Base-by-base conservation (phyloP, 805 yeast species). In the Metschnikowia borealis region DNA sequence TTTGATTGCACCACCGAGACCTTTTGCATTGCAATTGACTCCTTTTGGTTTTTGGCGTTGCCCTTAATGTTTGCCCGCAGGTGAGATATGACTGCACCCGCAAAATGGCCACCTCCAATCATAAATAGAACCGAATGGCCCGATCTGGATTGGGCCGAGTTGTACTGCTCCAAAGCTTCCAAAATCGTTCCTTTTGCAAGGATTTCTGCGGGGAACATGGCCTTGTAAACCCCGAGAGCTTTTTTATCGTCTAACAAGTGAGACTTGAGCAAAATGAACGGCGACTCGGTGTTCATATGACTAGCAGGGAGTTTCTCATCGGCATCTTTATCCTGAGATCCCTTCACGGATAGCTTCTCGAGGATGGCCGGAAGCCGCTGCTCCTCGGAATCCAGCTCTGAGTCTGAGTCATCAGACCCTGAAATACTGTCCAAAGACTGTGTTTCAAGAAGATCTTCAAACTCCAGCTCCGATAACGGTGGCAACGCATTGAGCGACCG, bases 101-200 rank as follows among this genome's bases (percentile, higher is more conserved):
- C 96, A 73, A 94, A 94, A 69, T 94, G 97, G 38, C 99, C 99
- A 40, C 98, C 97, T 14, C 97, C 97, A 47, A 94, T 80, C 96
- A 94, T 89, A 57, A 94, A 80, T 11, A 94, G 66, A 0, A 96
- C 96, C 5, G 96, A 87, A 0, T 60, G 53, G 3, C 58, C 62
- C 46, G 39, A 55, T 17, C 51, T 46, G 8, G 66, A 57, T 77
- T 77, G 77, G 31, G 58, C 44, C n/a, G 41, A 13, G 39, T 49
- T 50, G 38, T 48, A 53, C 18, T 21, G 17, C 35, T 37, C 40
- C 37, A 58, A 39, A 13, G 51, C 58, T n/a, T 67, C 68, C 5
- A 52, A 38, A 6, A 80, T 54, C 0, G 96, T 94, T 3, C 69
- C 65, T 2, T 68, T 59, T 0, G 51, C 46, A 45, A 62, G 48